phyloP scores from a whole-genome alignment of 2,329 filamentous ascomycete species.

The Knufia petricola region DNA sequence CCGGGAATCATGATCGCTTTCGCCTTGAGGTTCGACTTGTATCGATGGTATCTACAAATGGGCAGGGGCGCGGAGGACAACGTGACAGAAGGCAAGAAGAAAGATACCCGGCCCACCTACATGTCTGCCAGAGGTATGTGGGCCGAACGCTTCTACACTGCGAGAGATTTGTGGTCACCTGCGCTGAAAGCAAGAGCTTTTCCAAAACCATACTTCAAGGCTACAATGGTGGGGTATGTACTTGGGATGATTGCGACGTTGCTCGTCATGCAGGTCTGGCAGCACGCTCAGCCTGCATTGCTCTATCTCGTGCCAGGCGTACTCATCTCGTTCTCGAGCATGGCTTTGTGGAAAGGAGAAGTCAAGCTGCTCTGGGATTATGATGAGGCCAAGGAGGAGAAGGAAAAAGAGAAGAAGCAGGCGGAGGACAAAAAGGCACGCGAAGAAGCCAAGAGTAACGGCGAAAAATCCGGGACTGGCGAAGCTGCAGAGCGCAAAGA shows the following conservation, averaged over 20 bases:
- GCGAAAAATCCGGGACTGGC: neutral
- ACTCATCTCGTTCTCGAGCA: slow-evolving; percentile 63
- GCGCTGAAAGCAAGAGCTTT: slow-evolving; percentile 46
- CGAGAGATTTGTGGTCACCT: slow-evolving; percentile 25
- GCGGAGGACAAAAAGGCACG: neutral
- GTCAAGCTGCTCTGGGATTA: slow-evolving; percentile 68
- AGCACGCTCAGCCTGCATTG: slow-evolving; percentile 79
- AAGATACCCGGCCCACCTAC: slow-evolving; percentile 14
- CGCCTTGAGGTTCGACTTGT: slow-evolving; percentile 83
- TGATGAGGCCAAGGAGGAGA: slow-evolving; percentile 53
- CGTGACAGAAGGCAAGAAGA: slow-evolving; percentile 6
- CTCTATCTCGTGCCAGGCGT: slow-evolving; percentile 88
- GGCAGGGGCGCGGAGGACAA: slow-evolving; percentile 17
- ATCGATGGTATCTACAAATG: slow-evolving; percentile 66
- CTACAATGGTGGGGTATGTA: slow-evolving; percentile 66
- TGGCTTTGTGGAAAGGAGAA: slow-evolving; percentile 62
- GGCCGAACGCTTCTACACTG: slow-evolving; percentile 76
- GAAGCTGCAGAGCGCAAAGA: neutral
- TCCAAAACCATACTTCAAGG: slow-evolving; percentile 75
- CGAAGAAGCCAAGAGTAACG: neutral
- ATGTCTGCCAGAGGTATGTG: slow-evolving; percentile 58
- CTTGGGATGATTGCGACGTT: slow-evolving; percentile 69
- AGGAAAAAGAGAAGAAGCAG: slow-evolving; percentile 9
- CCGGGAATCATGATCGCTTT: slow-evolving; percentile 85
- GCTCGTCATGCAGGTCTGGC: slow-evolving; percentile 63